These are phyloP conservation scores for Neurospora hispaniola DNA, from an alignment of 495 filamentous ascomycete genomes.

Conservation along the genomic window DNA sequence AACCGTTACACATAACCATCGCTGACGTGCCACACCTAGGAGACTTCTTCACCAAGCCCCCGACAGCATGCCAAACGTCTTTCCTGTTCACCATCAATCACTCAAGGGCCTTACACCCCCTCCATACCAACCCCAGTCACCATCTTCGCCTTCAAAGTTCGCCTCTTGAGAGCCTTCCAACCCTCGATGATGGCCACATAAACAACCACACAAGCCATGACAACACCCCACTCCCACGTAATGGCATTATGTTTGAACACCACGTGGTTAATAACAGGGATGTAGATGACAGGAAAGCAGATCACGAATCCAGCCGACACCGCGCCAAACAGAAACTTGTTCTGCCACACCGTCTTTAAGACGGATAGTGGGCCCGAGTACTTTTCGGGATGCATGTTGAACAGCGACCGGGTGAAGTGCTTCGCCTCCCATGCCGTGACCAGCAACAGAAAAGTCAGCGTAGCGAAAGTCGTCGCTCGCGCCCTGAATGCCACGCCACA, in stretches of 20 bases:
- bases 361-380: slow-evolving; percentile 37
- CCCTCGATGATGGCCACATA: slow-evolving; percentile 52
- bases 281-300: slow-evolving; percentile 61
- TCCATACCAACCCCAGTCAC: not conserved
- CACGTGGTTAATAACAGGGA: slow-evolving; percentile 53
- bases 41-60: not conserved
- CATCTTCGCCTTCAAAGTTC: not conserved
- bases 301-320: slow-evolving; percentile 58
- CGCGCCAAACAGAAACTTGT: slow-evolving; percentile 63
- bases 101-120: not conserved
- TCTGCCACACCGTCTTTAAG: slow-evolving; percentile 54
- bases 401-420: slow-evolving; percentile 55
- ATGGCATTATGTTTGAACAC: slow-evolving; percentile 69
- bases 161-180: slow-evolving; percentile 57
- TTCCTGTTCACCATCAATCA: not conserved
- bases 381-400: slow-evolving; percentile 61
- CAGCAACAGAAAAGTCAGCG: slow-evolving; percentile 59
- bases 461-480: slow-evolving; percentile 63
- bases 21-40: not conserved
- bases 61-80: not conserved
- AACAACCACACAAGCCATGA: slow-evolving; percentile 44
- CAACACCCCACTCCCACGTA: slow-evolving; percentile 62
- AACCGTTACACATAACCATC: not conserved
- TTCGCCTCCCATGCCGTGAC: slow-evolving; percentile 68
- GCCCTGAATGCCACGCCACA: slow-evolving; percentile 64